Percentiles rank a stretch among this genome's conserved stretches.
These are phyloP conservation scores for Rasamsonia emersonii DNA, from an alignment of 2,329 filamentous ascomycete species.

Conservation along the genomic window DNA sequence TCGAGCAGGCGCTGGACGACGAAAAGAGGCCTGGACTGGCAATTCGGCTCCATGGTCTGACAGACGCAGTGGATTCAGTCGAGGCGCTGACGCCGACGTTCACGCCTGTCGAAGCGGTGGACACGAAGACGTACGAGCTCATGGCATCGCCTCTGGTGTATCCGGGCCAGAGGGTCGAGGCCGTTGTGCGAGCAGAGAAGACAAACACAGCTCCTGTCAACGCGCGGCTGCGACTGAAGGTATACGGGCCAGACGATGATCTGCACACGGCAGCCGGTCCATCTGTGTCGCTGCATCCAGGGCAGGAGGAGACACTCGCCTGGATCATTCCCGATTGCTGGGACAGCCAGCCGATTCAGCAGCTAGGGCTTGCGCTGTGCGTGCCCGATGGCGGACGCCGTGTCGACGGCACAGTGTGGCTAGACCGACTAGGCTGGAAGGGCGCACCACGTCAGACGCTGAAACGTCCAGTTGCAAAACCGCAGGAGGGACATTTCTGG, in stretches of 20 bases:
- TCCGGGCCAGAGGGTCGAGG: not conserved
- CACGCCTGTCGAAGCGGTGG: not conserved
- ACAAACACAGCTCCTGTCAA: not conserved
- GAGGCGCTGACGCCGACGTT: not conserved
- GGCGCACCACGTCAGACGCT: not conserved
- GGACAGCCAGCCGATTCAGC: not conserved
- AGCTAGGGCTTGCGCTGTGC: not conserved
- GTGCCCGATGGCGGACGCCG: not conserved
- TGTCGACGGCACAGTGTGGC: not conserved
- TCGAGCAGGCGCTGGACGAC: not conserved
- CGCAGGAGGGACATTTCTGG: not conserved
- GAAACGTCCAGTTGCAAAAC: not conserved
- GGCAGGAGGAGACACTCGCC: not conserved
- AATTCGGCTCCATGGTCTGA: not conserved
- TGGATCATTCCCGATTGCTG: not conserved
- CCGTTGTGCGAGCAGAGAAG: not conserved
- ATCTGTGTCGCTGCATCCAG: not conserved
- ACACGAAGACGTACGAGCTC: conserved; percentile 1
- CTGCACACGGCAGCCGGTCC: not conserved
- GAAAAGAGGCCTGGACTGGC: not conserved
- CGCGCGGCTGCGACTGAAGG: not conserved
- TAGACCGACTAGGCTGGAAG: not conserved
- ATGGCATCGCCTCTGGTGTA: conserved; percentile 1
- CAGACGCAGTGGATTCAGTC: not conserved
- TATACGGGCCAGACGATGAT: not conserved